These are phyloP conservation scores for Chaetomiaceae sp. DNA, from an alignment of 2,329 filamentous ascomycete species.

Conservation along the genomic window DNA sequence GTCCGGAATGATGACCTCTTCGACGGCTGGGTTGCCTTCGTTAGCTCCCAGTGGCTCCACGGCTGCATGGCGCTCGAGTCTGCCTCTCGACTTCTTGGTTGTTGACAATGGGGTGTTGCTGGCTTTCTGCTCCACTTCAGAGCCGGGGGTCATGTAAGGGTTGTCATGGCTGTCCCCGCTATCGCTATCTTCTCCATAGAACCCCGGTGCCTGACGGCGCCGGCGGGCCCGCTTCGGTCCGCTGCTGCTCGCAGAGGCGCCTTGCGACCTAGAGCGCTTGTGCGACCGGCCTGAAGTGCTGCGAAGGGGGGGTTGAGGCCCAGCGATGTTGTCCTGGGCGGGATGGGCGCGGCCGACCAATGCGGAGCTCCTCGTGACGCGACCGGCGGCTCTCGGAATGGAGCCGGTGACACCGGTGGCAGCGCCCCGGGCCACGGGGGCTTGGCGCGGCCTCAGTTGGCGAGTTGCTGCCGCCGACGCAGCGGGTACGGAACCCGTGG, in stretches of 20 bases:
- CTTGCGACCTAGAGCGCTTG: conserved; percentile 11
- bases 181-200: conserved; percentile 20
- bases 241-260: conserved; percentile 1
- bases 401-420: conserved; percentile 12
- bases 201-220: conserved; percentile 15
- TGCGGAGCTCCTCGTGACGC: conserved; percentile 19
- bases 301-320: neutral
- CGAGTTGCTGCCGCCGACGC: conserved; percentile 11
- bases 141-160: conserved; percentile 7
- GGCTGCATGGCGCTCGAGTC: neutral
- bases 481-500: conserved; percentile 5
- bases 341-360: conserved; percentile 1
- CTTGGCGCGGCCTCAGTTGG: conserved; percentile 21
- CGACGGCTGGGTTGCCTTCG: neutral
- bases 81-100: neutral
- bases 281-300: conserved; percentile 2
- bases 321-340: neutral
- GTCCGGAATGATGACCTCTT: conserved; percentile 21
- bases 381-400: conserved; percentile 10
- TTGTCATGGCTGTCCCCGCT: conserved; percentile 11
- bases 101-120: neutral
- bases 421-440: conserved; percentile 8
- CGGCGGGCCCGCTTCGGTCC: conserved; percentile 17
- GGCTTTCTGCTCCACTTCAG: conserved; percentile 10
- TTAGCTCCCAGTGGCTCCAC: neutral